A percentile compares a stretch with the other conserved stretches of the same genome.
These are phyloP conservation scores for Suillus hirtellus DNA, from an alignment of 768 basidiomycete genomes.

Conservation along the genomic window DNA sequence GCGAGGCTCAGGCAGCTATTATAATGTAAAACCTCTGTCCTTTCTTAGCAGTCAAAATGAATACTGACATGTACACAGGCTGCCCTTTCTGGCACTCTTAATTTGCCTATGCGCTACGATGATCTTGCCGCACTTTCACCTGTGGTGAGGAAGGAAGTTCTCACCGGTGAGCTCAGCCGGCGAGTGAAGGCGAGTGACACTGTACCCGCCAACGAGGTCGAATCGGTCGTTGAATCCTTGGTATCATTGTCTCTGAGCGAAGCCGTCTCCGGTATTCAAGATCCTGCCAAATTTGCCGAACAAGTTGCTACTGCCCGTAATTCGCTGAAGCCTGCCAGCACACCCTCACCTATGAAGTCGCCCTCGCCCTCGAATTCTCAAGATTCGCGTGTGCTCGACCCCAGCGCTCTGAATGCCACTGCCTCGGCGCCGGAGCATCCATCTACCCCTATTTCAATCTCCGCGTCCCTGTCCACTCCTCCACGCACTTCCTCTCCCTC, in stretches of 20 bases:
- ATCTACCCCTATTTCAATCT: slow-evolving; percentile 80
- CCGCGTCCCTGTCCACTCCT: slow-evolving; percentile 74
- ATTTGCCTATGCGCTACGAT: slow-evolving; percentile 85
- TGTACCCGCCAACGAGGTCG: slow-evolving; percentile 57
- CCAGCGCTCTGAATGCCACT: slow-evolving; percentile 63
- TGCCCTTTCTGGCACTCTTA: slow-evolving; percentile 76
- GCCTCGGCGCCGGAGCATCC: slow-evolving; percentile 91
- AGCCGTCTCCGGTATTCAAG: slow-evolving; percentile 75
- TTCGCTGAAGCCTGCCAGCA: slow-evolving; percentile 35
- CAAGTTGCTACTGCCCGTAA: slow-evolving; percentile 52
- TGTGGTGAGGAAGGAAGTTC: slow-evolving; percentile 83
- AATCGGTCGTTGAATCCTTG: slow-evolving; percentile 70
- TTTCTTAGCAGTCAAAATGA: slow-evolving; percentile 6
- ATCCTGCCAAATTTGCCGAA: slow-evolving; percentile 61
- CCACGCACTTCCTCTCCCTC: slow-evolving; percentile 83
- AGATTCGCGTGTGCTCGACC: slow-evolving; percentile 70
- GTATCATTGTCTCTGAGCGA: slow-evolving; percentile 72
- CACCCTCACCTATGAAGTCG: slow-evolving; percentile 49
- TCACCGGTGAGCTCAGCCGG: slow-evolving; percentile 80
- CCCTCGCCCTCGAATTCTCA: slow-evolving; percentile 59
- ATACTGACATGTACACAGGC: slow-evolving; percentile 47
- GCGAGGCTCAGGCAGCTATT: slow-evolving; percentile 85
- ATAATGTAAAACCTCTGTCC: slow-evolving; percentile 52
- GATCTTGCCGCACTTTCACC: slow-evolving; percentile 81
- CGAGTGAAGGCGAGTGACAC: slow-evolving; percentile 60